Evolutionary conservation across 495 filamentous ascomycete species (phyloP).

Genomic region (Acidiella bohemica): DNA sequence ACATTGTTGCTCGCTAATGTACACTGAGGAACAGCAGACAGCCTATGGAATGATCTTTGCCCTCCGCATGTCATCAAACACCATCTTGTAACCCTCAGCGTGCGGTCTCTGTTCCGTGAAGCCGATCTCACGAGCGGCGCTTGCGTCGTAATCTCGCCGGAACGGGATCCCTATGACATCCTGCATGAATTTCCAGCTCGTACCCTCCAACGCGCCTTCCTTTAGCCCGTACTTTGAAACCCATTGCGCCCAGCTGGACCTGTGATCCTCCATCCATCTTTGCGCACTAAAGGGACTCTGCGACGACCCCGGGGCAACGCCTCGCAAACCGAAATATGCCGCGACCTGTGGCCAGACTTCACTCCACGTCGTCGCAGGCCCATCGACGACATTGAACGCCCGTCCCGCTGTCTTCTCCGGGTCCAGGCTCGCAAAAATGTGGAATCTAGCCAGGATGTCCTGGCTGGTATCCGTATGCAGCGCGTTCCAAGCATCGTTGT

Average conservation of each 20-base stretch:
- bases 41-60: constrained; percentile 17
- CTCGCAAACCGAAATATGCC: constrained; percentile 30
- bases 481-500: constrained; percentile 17
- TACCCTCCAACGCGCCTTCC: constrained; percentile 3
- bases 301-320: constrained; percentile 8
- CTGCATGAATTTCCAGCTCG: constrained; percentile 12
- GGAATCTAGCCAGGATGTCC: constrained; percentile 31
- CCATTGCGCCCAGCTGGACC: constrained; percentile 6
- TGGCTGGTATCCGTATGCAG: constrained; percentile 30
- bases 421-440: constrained; percentile 29
- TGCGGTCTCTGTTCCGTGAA: constrained; percentile 15
- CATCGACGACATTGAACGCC: constrained; percentile 30
- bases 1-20: too few species aligned
- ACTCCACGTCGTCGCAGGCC: constrained; percentile 24
- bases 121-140: constrained; percentile 7
- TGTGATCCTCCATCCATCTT: constrained; percentile 11
- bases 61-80: constrained; percentile 17
- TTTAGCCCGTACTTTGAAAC: constrained; percentile 7
- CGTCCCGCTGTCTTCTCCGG: constrained; percentile 17
- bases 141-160: constrained; percentile 17
- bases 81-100: constrained; percentile 13
- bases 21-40: too few species aligned
- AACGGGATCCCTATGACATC: constrained; percentile 11
- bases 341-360: constrained; percentile 29
- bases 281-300: constrained; percentile 4